Conservation (phyloP, 345 rosid genomes). For the Dipteronia dyeriana region DNA sequence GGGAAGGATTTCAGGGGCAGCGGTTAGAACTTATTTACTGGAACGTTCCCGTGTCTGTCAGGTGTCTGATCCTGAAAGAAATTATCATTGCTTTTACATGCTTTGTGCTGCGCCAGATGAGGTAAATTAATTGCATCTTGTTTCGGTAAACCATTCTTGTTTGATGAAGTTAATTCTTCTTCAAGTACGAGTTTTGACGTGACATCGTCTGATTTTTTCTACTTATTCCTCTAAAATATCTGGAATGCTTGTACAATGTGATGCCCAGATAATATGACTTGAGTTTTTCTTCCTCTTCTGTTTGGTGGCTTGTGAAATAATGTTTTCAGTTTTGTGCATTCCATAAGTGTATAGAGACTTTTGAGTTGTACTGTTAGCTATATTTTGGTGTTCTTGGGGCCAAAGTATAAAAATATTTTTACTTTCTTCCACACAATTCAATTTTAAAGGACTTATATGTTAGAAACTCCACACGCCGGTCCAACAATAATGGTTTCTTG, state of each 20-base stretch:
- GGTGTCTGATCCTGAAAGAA: constrained; percentile 98
- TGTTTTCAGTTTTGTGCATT: background rate
- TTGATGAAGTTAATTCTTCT: background rate
- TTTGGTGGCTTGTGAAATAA: background rate
- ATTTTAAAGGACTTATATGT: background rate
- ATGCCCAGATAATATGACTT: background rate
- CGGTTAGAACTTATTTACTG: constrained; percentile 89
- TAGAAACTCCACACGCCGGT: background rate
- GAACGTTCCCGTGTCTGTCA: constrained; percentile 99
- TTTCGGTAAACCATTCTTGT: constrained; percentile 4
- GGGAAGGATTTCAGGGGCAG: constrained; percentile 97
- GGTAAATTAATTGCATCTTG: constrained; percentile 40
- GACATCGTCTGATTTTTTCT: background rate
- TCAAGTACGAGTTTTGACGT: background rate
- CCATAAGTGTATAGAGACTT: background rate
- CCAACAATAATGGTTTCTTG: background rate
- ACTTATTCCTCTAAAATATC: background rate
- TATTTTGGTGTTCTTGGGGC: background rate
- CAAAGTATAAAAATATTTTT: background rate
- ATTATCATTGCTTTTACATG: constrained; percentile 99
- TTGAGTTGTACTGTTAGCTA: background rate
- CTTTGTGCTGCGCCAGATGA: constrained; percentile 90
- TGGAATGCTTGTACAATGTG: background rate
- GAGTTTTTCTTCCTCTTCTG: background rate
- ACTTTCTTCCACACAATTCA: background rate